A percentile compares a stretch with the other conserved stretches of the same genome.
These are phyloP conservation scores for Vinca major DNA, from an alignment of 305 asterid genomes.

Conservation along the genomic window DNA sequence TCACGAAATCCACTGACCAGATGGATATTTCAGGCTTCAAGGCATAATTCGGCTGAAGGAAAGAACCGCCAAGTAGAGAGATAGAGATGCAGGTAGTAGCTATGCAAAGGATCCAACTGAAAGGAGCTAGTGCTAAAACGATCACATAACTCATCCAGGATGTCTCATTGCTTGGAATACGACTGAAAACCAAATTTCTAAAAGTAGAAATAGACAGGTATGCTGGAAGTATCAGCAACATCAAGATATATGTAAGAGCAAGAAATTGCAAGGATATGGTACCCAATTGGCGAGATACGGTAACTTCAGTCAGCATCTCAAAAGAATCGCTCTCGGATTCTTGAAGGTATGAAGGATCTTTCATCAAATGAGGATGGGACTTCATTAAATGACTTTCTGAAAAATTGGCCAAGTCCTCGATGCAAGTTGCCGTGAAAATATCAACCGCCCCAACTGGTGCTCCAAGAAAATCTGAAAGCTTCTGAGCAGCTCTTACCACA, in stretches of 20 bases:
- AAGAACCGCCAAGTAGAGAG: constrained; percentile 49
- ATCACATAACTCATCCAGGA: constrained; percentile 34
- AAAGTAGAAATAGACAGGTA: constrained; percentile 34
- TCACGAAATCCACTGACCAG: constrained; percentile 59
- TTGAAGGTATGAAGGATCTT: constrained; percentile 17
- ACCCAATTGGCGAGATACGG: constrained; percentile 32
- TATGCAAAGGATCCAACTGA: constrained; percentile 62
- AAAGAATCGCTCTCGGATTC: constrained; percentile 29
- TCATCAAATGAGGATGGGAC: constrained; percentile 32
- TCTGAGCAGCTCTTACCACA: constrained; percentile 83
- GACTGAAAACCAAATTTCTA: constrained; percentile 18
- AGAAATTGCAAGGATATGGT: constrained; percentile 35
- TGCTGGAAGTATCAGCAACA: constrained; percentile 54
- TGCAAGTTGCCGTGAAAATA: constrained; percentile 70
- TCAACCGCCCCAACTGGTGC: constrained; percentile 77
- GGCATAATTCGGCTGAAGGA: constrained; percentile 68
- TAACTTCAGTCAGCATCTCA: constrained; percentile 33
- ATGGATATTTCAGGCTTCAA: constrained; percentile 42
- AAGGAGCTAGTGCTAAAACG: constrained; percentile 43
- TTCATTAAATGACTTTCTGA: constrained; percentile 46
- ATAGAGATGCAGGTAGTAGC: constrained; percentile 46
- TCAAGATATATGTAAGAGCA: constrained; percentile 39
- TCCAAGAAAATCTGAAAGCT: constrained; percentile 69
- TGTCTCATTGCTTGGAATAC: constrained; percentile 17
- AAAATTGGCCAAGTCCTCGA: constrained; percentile 60